Percentiles rank a stretch among this genome's conserved stretches.
These are phyloP conservation scores for Globisporangium paddicum DNA, from an alignment of 352 stramenopile genomes.

Conservation along the genomic window DNA sequence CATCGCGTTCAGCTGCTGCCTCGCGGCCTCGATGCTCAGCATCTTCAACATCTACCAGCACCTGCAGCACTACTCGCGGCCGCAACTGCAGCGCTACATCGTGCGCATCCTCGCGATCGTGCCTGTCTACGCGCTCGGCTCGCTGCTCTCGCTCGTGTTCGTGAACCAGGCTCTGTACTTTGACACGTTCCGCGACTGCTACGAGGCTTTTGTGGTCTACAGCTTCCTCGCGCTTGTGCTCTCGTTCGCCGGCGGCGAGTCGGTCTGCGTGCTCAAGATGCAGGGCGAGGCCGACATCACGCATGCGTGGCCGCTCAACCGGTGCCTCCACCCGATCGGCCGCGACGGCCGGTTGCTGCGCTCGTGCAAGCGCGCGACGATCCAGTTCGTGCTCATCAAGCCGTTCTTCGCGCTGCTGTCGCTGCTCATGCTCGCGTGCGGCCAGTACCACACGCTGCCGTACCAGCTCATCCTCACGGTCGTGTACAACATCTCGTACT, in stretches of 20 bases:
- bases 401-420: constrained; percentile 84
- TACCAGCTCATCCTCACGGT: constrained; percentile 83
- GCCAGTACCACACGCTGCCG: constrained; percentile 65
- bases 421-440: constrained; percentile 74
- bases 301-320: constrained; percentile 78
- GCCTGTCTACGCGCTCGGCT: constrained; percentile 83
- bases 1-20: constrained; percentile 53
- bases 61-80: constrained; percentile 77
- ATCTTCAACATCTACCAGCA: constrained; percentile 87
- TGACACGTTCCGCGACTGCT: constrained; percentile 87
- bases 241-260: constrained; percentile 85
- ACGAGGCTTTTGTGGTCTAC: constrained; percentile 93
- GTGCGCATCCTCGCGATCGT: constrained; percentile 86
- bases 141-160: constrained; percentile 77
- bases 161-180: constrained; percentile 80
- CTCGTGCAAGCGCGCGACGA: constrained; percentile 86
- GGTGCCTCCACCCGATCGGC: constrained; percentile 67
- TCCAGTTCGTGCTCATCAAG: constrained; percentile 93
- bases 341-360: constrained; percentile 80
- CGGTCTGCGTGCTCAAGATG: constrained; percentile 86
- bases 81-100: constrained; percentile 85
- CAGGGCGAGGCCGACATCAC: constrained; percentile 75
- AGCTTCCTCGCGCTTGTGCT: constrained; percentile 90
- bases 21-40: constrained; percentile 53
- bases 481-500: constrained; percentile 92